Conservation (phyloP, 108 stramenopile genomes). For the Pseudonitzschia pungens region DNA sequence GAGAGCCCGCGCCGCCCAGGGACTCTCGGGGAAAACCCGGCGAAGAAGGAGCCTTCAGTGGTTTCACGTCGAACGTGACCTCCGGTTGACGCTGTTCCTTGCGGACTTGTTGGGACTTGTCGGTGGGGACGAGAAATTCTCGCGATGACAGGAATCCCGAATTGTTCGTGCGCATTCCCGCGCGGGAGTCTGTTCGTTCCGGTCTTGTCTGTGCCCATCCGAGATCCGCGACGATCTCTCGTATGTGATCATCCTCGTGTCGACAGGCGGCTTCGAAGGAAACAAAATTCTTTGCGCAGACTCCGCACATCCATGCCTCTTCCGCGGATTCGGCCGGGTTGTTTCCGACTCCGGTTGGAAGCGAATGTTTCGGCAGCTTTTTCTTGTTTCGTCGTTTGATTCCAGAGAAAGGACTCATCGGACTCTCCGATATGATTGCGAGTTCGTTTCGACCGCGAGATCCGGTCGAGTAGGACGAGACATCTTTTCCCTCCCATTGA, state of each 20-base stretch:
- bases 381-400: constrained; percentile 19
- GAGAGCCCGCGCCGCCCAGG: neutral
- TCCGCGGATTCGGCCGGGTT: constrained; percentile 1
- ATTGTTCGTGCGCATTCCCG: neutral
- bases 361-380: neutral
- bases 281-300: constrained; percentile 64
- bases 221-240: constrained; percentile 35
- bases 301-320: constrained; percentile 77
- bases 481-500: constrained; percentile 16
- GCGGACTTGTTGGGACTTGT: neutral
- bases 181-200: neutral
- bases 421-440: neutral
- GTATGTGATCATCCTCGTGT: constrained; percentile 65
- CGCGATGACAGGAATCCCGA: neutral
- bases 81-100: neutral
- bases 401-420: neutral
- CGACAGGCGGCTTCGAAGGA: constrained; percentile 49
- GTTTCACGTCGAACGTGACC: neutral
- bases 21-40: neutral
- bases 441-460: neutral
- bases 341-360: neutral
- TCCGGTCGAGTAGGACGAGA: neutral
- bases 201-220: constrained; percentile 21
- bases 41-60: neutral
- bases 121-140: neutral